A percentile compares a stretch with the other conserved stretches of the same genome.
Conservation (phyloP, 2,329 filamentous ascomycete genomes). For the Sclerotinia borealis region DNA sequence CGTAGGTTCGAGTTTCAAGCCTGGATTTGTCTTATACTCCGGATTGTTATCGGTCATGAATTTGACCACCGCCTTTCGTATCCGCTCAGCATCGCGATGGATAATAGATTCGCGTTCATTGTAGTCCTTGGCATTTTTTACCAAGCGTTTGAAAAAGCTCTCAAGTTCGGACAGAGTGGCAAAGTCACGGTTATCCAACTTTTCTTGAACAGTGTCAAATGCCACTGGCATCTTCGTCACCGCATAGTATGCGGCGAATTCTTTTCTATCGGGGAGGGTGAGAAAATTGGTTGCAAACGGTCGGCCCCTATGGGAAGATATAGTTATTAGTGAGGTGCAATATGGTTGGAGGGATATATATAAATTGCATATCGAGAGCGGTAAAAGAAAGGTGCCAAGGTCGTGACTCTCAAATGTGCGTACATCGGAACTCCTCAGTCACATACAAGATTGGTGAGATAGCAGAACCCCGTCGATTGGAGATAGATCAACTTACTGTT, state of each 20-base stretch:
- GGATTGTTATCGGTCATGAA: slow-evolving; percentile 85
- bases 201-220: slow-evolving; percentile 68
- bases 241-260: slow-evolving; percentile 70
- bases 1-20: slow-evolving; percentile 67
- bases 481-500: slow-evolving; percentile 54
- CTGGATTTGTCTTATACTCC: slow-evolving; percentile 60
- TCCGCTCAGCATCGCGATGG: slow-evolving; percentile 78
- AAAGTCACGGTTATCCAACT: slow-evolving; percentile 65
- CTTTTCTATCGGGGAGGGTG: slow-evolving; percentile 56
- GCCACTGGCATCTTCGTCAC: slow-evolving; percentile 73
- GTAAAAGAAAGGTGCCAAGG: neutral
- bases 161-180: slow-evolving; percentile 67
- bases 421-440: neutral
- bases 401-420: neutral
- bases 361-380: neutral
- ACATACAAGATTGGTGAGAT: neutral
- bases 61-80: slow-evolving; percentile 80
- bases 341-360: neutral
- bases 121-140: slow-evolving; percentile 80
- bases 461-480: neutral
- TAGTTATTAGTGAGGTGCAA: slow-evolving; percentile 12
- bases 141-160: slow-evolving; percentile 81
- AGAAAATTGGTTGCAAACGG: slow-evolving; percentile 71
- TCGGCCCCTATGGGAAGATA: slow-evolving; percentile 51
- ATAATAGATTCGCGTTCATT: slow-evolving; percentile 66